These are phyloP conservation scores for Mucuna pruriens DNA, from an alignment of 306 rosid species.

Conservation along the genomic window DNA sequence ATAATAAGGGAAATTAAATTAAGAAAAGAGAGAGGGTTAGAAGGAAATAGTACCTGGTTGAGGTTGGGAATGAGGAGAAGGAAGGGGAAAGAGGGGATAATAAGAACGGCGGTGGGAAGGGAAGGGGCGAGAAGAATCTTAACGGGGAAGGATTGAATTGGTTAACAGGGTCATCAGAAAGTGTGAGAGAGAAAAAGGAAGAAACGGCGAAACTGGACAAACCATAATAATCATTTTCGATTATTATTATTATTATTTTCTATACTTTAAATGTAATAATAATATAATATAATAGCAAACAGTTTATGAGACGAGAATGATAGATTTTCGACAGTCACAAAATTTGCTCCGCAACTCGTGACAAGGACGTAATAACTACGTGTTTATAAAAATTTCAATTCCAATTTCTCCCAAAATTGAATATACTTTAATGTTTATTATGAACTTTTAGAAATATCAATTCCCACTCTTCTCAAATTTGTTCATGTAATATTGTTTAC, in stretches of 20 bases:
- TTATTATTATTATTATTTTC: not conserved
- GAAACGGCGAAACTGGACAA: conserved; percentile 65
- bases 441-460: not conserved
- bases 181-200: conserved; percentile 46
- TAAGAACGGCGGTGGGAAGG: not conserved
- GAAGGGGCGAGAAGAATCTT: conserved; percentile 48
- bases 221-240: conserved; percentile 37
- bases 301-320: not conserved
- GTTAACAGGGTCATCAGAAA: conserved; percentile 28
- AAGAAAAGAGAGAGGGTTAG: not conserved
- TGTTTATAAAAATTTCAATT: not conserved
- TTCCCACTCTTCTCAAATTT: not conserved
- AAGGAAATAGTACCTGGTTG: conserved; percentile 41
- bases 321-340: not conserved
- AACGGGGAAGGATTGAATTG: conserved; percentile 40
- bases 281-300: not conserved
- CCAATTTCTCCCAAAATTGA: no score
- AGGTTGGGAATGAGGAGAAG: not conserved
- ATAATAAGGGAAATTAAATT: not conserved
- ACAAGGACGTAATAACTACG: not conserved
- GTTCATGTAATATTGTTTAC: not conserved
- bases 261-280: not conserved
- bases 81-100: conserved; percentile 1
- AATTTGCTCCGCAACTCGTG: not conserved
- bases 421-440: not conserved